These are phyloP conservation scores for Sanghuangporus sanghuang DNA, from an alignment of 1,284 basidiomycete genomes.

Conservation along the genomic window DNA sequence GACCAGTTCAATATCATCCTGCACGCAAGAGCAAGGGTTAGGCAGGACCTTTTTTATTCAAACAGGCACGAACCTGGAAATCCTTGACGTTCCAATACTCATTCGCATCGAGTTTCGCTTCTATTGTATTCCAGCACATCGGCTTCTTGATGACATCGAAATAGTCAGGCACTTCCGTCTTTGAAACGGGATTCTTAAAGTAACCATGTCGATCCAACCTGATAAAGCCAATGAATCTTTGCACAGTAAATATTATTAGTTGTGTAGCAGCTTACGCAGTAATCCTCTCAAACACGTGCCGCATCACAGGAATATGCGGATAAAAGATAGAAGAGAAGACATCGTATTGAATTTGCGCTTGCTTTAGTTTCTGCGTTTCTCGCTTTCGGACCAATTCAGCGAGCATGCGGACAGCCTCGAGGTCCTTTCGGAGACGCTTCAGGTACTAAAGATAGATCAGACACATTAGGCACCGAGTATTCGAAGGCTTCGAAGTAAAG, in stretches of 20 bases:
- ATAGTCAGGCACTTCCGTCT: constrained; percentile 85
- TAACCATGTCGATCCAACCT: constrained; percentile 74
- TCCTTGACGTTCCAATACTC: constrained; percentile 72
- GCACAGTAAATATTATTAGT: not conserved
- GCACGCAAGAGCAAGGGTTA: not conserved
- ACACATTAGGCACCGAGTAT: constrained; percentile 11
- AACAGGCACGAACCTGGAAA: constrained; percentile 58
- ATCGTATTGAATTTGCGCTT: constrained; percentile 66
- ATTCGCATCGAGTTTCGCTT: constrained; percentile 71
- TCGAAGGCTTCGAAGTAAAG: constrained; percentile 3
- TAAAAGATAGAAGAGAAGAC: constrained; percentile 65
- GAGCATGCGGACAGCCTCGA: constrained; percentile 71
- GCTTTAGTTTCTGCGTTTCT: constrained; percentile 79
- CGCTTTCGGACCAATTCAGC: constrained; percentile 74
- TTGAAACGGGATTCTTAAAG: constrained; percentile 82
- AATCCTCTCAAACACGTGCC: constrained; percentile 68
- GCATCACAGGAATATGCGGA: constrained; percentile 57
- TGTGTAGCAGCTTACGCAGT: constrained; percentile 47
- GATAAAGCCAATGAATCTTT: not conserved
- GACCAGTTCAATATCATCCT: constrained; percentile 84
- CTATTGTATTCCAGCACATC: constrained; percentile 87
- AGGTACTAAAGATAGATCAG: constrained; percentile 45
- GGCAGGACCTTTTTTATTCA: not conserved
- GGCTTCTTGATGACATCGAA: constrained; percentile 82
- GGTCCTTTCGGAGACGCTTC: constrained; percentile 68